phyloP scores from a whole-genome alignment of 495 filamentous ascomycete genomes.

The Penicillium verhagenii region DNA sequence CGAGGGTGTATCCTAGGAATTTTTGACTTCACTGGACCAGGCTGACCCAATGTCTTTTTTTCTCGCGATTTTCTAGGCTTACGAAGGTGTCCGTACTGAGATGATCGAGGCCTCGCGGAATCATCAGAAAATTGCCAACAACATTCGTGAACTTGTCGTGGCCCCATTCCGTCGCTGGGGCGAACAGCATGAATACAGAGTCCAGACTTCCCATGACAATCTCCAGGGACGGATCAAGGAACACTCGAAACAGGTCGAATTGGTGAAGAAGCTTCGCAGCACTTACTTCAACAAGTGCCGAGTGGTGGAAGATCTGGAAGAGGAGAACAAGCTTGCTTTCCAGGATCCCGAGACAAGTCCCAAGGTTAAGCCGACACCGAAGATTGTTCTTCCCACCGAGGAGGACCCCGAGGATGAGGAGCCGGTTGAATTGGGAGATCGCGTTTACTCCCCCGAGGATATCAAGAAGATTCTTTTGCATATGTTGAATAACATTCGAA shows the following conservation, averaged over 20 bases:
- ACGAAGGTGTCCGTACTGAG: constrained; percentile 89
- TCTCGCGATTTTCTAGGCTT: constrained; percentile 59
- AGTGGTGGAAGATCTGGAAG: constrained; percentile 91
- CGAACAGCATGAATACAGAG: constrained; percentile 85
- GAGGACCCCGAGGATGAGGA: constrained; percentile 71
- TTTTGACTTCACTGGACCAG: not conserved
- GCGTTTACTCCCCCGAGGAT: constrained; percentile 76
- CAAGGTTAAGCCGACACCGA: constrained; percentile 50
- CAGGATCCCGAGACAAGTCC: constrained; percentile 72
- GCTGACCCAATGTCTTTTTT: no score
- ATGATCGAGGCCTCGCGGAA: constrained; percentile 90
- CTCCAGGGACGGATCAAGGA: constrained; percentile 85
- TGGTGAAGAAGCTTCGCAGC: constrained; percentile 87
- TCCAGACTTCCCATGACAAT: constrained; percentile 91
- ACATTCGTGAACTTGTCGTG: constrained; percentile 93
- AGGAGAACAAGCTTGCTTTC: constrained; percentile 97
- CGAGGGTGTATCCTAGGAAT: not conserved
- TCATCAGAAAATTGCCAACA: constrained; percentile 92
- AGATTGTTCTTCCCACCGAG: constrained; percentile 59
- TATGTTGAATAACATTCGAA: constrained; percentile 81
- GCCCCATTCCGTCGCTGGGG: constrained; percentile 93
- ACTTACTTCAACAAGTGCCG: constrained; percentile 99
- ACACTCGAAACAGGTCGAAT: constrained; percentile 87
- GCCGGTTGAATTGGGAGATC: constrained; percentile 85
- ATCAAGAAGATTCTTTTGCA: constrained; percentile 86